Evolutionary conservation across 208 protist species (phyloP).

Genomic region (Leishmania guyanensis): DNA sequence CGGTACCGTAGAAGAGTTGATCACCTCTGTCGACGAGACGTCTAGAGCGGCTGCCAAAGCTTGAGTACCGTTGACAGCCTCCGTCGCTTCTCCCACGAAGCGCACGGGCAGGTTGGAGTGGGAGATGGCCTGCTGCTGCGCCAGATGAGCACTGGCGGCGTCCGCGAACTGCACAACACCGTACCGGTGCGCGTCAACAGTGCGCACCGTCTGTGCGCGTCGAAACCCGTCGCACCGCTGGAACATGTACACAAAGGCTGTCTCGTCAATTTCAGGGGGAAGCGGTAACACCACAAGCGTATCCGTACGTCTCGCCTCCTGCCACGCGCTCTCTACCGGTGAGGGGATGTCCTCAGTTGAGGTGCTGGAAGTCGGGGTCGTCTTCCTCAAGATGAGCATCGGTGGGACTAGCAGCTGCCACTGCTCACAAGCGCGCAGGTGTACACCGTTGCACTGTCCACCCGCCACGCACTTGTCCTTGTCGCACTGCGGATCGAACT

Average conservation of each 20-base stretch:
- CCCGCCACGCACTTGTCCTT: constrained; percentile 21
- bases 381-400: constrained; percentile 15
- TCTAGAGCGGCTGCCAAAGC: neutral
- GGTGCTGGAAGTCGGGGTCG: neutral
- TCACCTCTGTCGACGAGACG: neutral
- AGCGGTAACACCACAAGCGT: constrained; percentile 23
- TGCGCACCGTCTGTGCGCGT: constrained; percentile 34
- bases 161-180: constrained; percentile 33
- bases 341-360: neutral
- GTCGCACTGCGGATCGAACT: constrained; percentile 8
- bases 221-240: constrained; percentile 27
- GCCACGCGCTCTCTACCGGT: constrained; percentile 23
- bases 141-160: constrained; percentile 12
- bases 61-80: neutral
- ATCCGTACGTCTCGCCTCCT: constrained; percentile 15
- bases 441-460: constrained; percentile 21
- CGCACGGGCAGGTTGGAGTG: constrained; percentile 2
- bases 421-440: constrained; percentile 28
- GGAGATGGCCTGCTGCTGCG: constrained; percentile 22
- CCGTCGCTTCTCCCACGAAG: constrained; percentile 5
- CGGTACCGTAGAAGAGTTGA: neutral
- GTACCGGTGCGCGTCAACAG: constrained; percentile 25
- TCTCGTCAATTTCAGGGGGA: constrained; percentile 27
- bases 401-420: constrained; percentile 32
- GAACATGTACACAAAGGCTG: constrained; percentile 36